A percentile compares a stretch with the other conserved stretches of the same genome.
Conservation (phyloP, 371 early-diverging fungal species). For the Mucor circinelloides region DNA sequence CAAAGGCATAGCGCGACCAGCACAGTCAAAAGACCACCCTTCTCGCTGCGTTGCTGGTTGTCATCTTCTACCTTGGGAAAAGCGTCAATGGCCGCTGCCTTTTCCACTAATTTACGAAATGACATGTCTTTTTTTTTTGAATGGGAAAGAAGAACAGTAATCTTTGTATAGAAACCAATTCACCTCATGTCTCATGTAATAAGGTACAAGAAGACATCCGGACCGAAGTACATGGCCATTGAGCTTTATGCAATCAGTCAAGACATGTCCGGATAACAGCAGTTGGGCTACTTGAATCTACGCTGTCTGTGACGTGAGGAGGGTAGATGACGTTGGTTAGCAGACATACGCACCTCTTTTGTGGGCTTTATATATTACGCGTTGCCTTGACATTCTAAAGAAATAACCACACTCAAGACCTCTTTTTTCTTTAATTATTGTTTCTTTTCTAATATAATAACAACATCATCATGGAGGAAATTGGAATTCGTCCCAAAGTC, state of each 20-base stretch:
- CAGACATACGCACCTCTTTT: neutral
- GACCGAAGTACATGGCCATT: neutral
- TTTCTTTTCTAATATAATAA: neutral
- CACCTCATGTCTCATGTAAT: too few species aligned
- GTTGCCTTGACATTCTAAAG: neutral
- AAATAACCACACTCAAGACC: neutral
- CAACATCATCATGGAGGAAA: constrained; percentile 41
- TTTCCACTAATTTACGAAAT: constrained; percentile 29
- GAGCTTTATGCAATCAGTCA: neutral
- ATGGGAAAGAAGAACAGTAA: neutral
- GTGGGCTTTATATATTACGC: neutral
- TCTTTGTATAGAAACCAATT: too few species aligned
- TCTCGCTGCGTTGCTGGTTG: constrained; percentile 73
- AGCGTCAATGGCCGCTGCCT: constrained; percentile 69
- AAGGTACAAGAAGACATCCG: neutral
- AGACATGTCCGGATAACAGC: neutral
- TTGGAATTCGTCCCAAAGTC: constrained; percentile 41
- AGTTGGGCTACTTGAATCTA: neutral
- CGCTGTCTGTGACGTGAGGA: neutral
- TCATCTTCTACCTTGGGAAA: constrained; percentile 88
- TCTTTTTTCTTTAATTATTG: neutral
- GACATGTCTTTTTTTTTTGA: constrained; percentile 11
- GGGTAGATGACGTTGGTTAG: neutral
- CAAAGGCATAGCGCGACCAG: constrained; percentile 66
- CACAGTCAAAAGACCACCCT: constrained; percentile 81